phyloP scores from a whole-genome alignment of 805 yeast genomes.

The Wickerhamomyces xylosicus region DNA sequence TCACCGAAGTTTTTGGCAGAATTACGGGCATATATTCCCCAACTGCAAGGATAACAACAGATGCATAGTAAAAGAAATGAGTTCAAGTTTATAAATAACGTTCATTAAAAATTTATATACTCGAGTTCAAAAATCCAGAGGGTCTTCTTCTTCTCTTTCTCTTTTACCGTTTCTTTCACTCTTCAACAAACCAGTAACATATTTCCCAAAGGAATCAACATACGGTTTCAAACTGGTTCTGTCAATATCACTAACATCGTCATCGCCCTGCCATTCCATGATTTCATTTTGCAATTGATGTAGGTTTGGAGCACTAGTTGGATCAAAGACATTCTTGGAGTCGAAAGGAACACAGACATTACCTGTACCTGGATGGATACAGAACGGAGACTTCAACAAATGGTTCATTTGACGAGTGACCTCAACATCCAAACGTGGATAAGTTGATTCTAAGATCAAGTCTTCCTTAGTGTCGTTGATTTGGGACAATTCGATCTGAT shows the following conservation, averaged over 20 bases:
- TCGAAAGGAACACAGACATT: slow-evolving; percentile 84
- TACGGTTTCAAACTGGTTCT: slow-evolving; percentile 65
- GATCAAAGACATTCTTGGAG: slow-evolving; percentile 49
- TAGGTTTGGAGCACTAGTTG: slow-evolving; percentile 71
- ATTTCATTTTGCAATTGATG: slow-evolving; percentile 53
- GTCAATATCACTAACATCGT: slow-evolving; percentile 34
- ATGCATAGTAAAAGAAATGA: too few species aligned
- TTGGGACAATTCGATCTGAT: slow-evolving; percentile 33
- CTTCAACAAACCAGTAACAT: slow-evolving; percentile 45
- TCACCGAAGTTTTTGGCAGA: too few species aligned
- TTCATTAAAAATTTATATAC: too few species aligned
- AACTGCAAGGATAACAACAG: too few species aligned
- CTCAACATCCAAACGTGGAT: slow-evolving; percentile 89
- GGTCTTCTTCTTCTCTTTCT: slow-evolving; percentile 25
- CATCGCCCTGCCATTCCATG: slow-evolving; percentile 33
- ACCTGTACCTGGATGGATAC: slow-evolving; percentile 94
- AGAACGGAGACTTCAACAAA: slow-evolving; percentile 90
- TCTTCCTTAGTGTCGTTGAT: slow-evolving; percentile 72
- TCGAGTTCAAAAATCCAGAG: slow-evolving; percentile 7
- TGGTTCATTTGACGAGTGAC: slow-evolving; percentile 87
- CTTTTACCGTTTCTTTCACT: slow-evolving; percentile 39
- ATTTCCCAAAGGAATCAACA: slow-evolving; percentile 52
- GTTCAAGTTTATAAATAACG: too few species aligned
- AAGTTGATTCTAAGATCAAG: slow-evolving; percentile 65
- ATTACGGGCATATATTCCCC: too few species aligned